These are phyloP conservation scores for Lithohypha guttulata DNA, from an alignment of 2,329 filamentous ascomycete genomes.

Conservation along the genomic window DNA sequence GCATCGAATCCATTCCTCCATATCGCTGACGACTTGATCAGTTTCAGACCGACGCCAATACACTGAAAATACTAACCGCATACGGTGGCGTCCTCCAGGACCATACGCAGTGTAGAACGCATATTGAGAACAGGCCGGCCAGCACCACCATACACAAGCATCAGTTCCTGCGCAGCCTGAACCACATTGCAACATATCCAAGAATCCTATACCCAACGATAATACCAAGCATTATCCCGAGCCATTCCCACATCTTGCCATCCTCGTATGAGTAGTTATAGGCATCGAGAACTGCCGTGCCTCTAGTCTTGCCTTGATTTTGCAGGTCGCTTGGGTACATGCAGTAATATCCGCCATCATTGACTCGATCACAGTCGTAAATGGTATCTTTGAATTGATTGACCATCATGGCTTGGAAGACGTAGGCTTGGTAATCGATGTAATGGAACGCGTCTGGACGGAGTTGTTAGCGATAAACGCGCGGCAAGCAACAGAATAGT, in stretches of 20 bases:
- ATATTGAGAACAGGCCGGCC: too few relatives aligned
- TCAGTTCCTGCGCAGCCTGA: too few relatives aligned
- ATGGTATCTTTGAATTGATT: slow-evolving; percentile 63
- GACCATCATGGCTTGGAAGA: slow-evolving; percentile 89
- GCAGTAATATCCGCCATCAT: slow-evolving; percentile 48
- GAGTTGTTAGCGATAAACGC: too few relatives aligned
- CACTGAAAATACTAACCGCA: too few relatives aligned
- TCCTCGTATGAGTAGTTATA: slow-evolving; percentile 57
- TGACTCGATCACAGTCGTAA: slow-evolving; percentile 46
- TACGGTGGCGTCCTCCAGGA: too few relatives aligned
- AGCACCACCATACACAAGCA: too few relatives aligned
- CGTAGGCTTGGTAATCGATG: slow-evolving; percentile 69
- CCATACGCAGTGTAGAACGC: too few relatives aligned
- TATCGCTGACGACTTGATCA: too few relatives aligned
- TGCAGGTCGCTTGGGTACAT: slow-evolving; percentile 58
- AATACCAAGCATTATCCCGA: slow-evolving; percentile 69
- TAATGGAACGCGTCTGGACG: slow-evolving; percentile 68
- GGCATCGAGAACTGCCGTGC: slow-evolving; percentile 55
- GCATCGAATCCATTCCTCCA: too few relatives aligned
- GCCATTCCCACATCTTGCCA: slow-evolving; percentile 50
- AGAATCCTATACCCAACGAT: slow-evolving; percentile 61
- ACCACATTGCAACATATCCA: slow-evolving; percentile 12
- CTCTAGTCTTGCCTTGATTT: slow-evolving; percentile 57
- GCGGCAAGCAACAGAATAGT: too few relatives aligned
- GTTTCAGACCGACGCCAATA: too few relatives aligned